phyloP scores from a whole-genome alignment of 2,329 filamentous ascomycete species.

The Fusarium xyrophilum region DNA sequence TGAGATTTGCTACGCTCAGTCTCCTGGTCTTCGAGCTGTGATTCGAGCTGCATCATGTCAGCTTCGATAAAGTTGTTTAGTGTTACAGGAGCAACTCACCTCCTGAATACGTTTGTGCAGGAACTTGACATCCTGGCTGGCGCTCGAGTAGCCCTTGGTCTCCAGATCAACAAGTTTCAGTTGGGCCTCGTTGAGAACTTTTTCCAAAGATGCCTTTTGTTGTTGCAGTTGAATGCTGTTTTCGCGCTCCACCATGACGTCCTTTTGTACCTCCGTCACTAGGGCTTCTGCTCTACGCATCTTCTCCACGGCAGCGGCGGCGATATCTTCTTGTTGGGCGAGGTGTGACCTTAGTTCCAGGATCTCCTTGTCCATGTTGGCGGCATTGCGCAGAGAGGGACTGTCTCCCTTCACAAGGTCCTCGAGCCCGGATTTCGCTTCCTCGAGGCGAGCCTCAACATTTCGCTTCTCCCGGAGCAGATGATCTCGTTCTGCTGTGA shows the following conservation, averaged over 20 bases:
- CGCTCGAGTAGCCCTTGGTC: constrained; percentile 94
- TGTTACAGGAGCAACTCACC: constrained; percentile 60
- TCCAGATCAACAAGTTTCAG: constrained; percentile 90
- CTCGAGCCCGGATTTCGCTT: constrained; percentile 87
- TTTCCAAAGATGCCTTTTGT: constrained; percentile 89
- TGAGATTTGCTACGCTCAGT: constrained; percentile 79
- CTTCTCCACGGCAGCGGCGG: constrained; percentile 90
- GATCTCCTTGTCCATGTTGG: constrained; percentile 85
- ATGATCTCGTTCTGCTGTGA: constrained; percentile 82
- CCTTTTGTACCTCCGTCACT: constrained; percentile 88
- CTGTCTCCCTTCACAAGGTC: constrained; percentile 86
- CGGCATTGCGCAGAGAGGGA: constrained; percentile 87
- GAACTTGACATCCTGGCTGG: constrained; percentile 94
- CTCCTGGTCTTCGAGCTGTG: constrained; percentile 83
- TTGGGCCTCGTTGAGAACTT: constrained; percentile 88
- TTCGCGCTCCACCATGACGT: constrained; percentile 86
- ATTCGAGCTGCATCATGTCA: constrained; percentile 72
- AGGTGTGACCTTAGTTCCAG: constrained; percentile 87
- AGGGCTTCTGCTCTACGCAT: constrained; percentile 94
- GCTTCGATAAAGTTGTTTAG: constrained; percentile 8
- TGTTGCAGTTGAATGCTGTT: constrained; percentile 81
- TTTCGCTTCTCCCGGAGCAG: constrained; percentile 89
- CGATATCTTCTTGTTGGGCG: constrained; percentile 92
- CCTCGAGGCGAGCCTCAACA: constrained; percentile 81
- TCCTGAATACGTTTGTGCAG: constrained; percentile 94